Percentiles rank a stretch among this genome's conserved stretches.
phyloP scores from a whole-genome alignment of 371 early-diverging fungal species.

The Actinomortierella ambigua region DNA sequence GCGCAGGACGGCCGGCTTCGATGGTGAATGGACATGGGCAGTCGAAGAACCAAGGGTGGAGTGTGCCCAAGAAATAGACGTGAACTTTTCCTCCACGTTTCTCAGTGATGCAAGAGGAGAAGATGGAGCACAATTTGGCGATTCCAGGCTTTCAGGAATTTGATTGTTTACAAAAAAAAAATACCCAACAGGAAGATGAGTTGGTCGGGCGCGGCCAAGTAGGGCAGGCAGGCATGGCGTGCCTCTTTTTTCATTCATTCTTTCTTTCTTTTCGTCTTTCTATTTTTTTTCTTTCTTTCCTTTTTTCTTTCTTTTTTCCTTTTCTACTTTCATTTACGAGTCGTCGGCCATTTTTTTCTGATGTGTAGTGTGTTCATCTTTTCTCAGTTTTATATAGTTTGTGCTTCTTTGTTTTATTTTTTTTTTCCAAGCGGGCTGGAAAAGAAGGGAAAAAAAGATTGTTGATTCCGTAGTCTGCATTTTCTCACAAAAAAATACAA shows the following conservation, averaged over 20 bases:
- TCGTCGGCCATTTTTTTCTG: no score
- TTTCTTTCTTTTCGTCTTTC: not conserved
- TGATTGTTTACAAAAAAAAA: not conserved
- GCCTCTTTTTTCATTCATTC: not conserved
- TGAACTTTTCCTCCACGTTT: no score
- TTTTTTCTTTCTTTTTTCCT: not conserved
- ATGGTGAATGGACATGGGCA: not conserved
- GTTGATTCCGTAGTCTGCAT: no score
- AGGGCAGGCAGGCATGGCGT: not conserved
- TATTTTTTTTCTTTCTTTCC: not conserved
- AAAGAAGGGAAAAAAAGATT: no score
- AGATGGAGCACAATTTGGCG: not conserved
- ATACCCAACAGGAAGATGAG: not conserved
- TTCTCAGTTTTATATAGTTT: no score
- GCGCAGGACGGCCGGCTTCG: not conserved
- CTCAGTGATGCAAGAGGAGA: not conserved
- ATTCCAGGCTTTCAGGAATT: not conserved
- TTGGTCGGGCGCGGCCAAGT: not conserved
- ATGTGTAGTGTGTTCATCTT: no score
- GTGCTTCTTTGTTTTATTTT: no score
- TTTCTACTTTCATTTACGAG: no score
- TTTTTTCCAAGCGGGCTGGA: no score
- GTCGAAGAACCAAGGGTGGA: conserved; percentile 14
- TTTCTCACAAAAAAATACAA: no score
- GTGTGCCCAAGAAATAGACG: conserved; percentile 21